A percentile compares a stretch with the other conserved stretches of the same genome.
phyloP scores from a whole-genome alignment of 495 filamentous ascomycete genomes.

The Aspergillus diversus region DNA sequence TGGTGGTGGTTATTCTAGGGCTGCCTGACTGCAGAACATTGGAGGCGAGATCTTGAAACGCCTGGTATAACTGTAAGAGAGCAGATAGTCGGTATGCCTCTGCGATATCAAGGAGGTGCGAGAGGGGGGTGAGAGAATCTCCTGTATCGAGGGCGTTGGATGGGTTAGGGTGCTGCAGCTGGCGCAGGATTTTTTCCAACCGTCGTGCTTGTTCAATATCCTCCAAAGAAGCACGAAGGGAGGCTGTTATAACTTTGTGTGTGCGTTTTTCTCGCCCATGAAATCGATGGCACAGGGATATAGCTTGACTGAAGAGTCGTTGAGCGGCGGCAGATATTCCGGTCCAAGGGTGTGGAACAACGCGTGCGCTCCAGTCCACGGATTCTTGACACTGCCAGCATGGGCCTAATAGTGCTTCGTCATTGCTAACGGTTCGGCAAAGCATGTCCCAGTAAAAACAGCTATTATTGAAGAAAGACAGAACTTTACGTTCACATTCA shows the following conservation, averaged over 20 bases:
- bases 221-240: background rate
- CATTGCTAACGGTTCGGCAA: background rate
- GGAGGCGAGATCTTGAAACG: background rate
- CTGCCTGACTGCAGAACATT: background rate
- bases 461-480: too few species aligned
- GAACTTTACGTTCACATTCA: too few species aligned
- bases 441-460: background rate
- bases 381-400: too few species aligned
- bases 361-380: background rate
- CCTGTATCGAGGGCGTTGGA: background rate
- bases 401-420: background rate
- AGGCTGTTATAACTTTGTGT: background rate
- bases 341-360: background rate
- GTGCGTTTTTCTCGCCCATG: background rate
- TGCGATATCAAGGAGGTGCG: constrained; percentile 7
- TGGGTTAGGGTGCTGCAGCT: background rate
- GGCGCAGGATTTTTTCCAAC: background rate
- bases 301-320: background rate
- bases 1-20: background rate
- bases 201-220: background rate
- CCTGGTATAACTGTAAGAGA: constrained; percentile 8
- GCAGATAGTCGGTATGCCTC: constrained; percentile 8
- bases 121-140: background rate
- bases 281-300: background rate
- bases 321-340: background rate